phyloP scores from a whole-genome alignment of 108 stramenopile genomes.

The Cyclotella kingstonii region DNA sequence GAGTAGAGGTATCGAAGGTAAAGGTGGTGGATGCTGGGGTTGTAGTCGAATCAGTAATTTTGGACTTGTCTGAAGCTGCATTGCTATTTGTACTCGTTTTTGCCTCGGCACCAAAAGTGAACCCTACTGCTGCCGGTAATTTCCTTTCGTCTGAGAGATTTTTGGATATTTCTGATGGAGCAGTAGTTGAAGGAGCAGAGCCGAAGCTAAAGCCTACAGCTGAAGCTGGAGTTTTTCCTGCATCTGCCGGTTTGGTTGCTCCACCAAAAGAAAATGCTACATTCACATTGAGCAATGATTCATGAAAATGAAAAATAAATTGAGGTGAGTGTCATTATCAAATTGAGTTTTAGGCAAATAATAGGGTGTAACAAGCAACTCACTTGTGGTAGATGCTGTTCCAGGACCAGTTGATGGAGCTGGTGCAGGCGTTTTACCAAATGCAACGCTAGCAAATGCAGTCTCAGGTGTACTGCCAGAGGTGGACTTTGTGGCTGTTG shows the following conservation, averaged over 20 bases:
- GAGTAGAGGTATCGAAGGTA: not conserved
- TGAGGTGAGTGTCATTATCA: not conserved
- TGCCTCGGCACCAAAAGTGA: slow-evolving; percentile 9
- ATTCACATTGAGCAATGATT: not conserved
- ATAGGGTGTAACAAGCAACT: too few species aligned
- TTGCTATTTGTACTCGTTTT: not conserved
- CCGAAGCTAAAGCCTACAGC: slow-evolving; percentile 20
- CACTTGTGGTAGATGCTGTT: too few species aligned
- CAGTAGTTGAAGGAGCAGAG: too few species aligned
- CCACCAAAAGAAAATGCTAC: slow-evolving; percentile 4
- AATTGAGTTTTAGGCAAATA: not conserved
- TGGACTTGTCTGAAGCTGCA: slow-evolving; percentile 5
- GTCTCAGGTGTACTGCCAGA: too few species aligned
- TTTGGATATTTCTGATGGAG: too few species aligned
- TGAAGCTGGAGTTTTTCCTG: not conserved
- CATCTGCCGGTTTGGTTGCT: not conserved
- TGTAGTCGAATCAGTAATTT: not conserved
- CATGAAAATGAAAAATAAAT: not conserved
- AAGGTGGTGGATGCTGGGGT: not conserved
- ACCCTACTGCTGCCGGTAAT: slow-evolving; percentile 13
- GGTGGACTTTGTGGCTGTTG: too few species aligned
- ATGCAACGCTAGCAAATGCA: too few species aligned
- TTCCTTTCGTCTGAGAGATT: too few species aligned
- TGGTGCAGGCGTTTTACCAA: too few species aligned
- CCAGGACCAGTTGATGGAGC: too few species aligned